Conservation (phyloP, 2,329 filamentous ascomycete species). For the Immersiporthe knoxdaviesiana region DNA sequence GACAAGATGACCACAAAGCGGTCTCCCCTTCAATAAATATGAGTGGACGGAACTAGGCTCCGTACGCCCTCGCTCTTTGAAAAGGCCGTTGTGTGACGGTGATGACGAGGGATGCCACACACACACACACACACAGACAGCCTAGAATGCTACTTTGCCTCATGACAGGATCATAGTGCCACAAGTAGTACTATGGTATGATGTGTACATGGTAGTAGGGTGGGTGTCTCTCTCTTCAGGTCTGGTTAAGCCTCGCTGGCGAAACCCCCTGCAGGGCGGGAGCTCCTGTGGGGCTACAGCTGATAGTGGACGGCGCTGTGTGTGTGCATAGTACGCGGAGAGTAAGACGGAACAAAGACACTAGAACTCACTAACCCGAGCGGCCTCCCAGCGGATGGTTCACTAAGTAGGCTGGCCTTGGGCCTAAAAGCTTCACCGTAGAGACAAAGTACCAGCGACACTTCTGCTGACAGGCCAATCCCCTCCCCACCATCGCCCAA, state of each 20-base stretch:
- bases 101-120: slow-evolving; percentile 12
- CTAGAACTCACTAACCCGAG: not conserved
- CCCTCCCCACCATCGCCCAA: slow-evolving; percentile 10
- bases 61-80: not conserved
- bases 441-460: not conserved
- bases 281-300: slow-evolving; percentile 5
- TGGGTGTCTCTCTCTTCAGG: slow-evolving; percentile 1
- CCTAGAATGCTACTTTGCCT: slow-evolving; percentile 4
- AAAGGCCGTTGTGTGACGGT: not conserved
- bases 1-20: not conserved
- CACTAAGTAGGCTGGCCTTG: too few species aligned
- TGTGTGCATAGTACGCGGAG: not conserved
- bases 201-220: not conserved
- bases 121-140: slow-evolving; percentile 16
- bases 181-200: not conserved
- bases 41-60: too few species aligned
- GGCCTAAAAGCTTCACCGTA: too few species aligned
- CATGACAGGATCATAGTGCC: not conserved
- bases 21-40: not conserved
- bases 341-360: slow-evolving; percentile 12
- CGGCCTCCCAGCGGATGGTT: slow-evolving; percentile 1
- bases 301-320: too few species aligned
- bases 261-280: slow-evolving; percentile 13
- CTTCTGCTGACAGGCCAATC: slow-evolving; percentile 19
- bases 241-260: slow-evolving; percentile 25